Evolutionary conservation across 768 basidiomycete genomes (phyloP).

Genomic region (Saitozyma podzolica): DNA sequence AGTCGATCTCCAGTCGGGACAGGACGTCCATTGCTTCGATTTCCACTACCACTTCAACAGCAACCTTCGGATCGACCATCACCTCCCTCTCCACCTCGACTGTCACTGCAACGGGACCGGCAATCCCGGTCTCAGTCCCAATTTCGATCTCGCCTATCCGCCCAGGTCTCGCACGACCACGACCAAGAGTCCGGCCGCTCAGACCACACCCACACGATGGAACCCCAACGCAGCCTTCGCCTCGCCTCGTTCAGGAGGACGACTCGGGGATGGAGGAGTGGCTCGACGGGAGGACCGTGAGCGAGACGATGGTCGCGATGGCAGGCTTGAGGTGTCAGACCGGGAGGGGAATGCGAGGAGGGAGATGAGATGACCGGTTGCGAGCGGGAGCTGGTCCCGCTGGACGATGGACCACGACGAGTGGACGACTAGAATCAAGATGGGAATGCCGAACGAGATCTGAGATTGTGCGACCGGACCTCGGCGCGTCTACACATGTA

Average conservation of each 20-base stretch:
- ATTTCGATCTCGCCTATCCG: constrained; percentile 7
- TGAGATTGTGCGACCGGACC: background rate
- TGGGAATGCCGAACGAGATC: constrained; percentile 2
- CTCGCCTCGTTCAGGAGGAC: constrained; percentile 8
- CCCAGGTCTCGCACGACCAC: constrained; percentile 4
- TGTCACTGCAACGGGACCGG: background rate
- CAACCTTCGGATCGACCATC: constrained; percentile 5
- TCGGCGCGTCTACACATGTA: no score
- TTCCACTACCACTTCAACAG: constrained; percentile 1
- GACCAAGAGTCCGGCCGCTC: constrained; percentile 8
- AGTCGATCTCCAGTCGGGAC: background rate
- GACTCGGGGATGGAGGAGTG: constrained; percentile 10
- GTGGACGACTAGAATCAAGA: no score
- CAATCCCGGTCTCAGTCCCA: no score
- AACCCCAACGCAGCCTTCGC: background rate
- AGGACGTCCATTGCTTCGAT: background rate
- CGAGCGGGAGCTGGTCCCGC: no score
- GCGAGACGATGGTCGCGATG: constrained; percentile 34
- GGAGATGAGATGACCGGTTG: background rate
- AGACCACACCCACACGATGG: constrained; percentile 14
- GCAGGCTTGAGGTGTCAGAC: constrained; percentile 37
- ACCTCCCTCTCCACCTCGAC: constrained; percentile 5
- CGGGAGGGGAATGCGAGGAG: constrained; percentile 8
- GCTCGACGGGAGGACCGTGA: constrained; percentile 27
- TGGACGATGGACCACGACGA: no score